These are phyloP conservation scores for Nepenthes gracilis DNA, from an alignment of 148 eudicot genomes.

Conservation along the genomic window DNA sequence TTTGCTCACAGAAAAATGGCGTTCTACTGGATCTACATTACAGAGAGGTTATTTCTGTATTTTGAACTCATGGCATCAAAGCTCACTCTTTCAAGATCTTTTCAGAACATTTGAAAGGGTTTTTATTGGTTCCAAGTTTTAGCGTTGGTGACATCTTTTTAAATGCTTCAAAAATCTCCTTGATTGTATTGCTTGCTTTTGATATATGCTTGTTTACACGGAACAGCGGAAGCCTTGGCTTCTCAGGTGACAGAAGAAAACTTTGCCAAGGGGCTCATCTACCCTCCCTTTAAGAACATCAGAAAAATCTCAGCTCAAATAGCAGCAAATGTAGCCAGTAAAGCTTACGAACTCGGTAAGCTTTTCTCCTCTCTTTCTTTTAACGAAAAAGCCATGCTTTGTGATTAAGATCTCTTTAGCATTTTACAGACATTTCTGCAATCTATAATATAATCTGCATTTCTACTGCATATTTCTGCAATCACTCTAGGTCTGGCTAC, in stretches of 20 bases:
- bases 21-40: too few species aligned
- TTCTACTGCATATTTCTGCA: too few species aligned
- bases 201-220: too few species aligned
- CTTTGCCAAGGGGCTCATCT: conserved; percentile 73
- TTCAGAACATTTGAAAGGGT: too few species aligned
- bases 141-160: too few species aligned
- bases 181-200: not conserved
- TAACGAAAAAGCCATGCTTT: not conserved
- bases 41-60: too few species aligned
- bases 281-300: conserved; percentile 77
- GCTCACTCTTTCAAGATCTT: too few species aligned
- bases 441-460: too few species aligned
- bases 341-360: conserved; percentile 91
- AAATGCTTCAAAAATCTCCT: too few species aligned
- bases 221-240: conserved; percentile 90
- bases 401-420: not conserved
- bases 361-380: not conserved
- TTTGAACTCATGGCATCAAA: too few species aligned
- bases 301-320: conserved; percentile 92
- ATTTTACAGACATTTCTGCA: not conserved
- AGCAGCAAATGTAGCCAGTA: conserved; percentile 89
- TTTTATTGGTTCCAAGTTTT: too few species aligned
- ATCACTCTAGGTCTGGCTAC: conserved; percentile 51
- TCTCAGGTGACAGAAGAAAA: conserved; percentile 68
- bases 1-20: too few species aligned